A percentile compares a stretch with the other conserved stretches of the same genome.
Conservation (phyloP, 2,329 filamentous ascomycete genomes). For the Thielaviopsis ethacetica region DNA sequence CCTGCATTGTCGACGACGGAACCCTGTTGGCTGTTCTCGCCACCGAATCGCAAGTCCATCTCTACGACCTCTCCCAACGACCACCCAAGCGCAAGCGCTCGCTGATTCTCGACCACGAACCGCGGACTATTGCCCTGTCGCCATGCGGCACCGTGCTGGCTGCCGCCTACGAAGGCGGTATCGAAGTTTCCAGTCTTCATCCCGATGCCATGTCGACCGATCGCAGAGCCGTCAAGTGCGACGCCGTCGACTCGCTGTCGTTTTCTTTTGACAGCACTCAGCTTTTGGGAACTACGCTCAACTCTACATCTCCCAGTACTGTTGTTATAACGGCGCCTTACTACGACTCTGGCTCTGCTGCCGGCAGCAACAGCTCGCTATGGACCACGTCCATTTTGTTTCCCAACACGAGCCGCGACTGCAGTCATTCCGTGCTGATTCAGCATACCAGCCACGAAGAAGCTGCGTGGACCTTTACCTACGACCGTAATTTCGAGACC, state of each 20-base stretch:
- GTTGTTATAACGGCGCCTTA: constrained; percentile 68
- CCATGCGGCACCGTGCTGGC: constrained; percentile 70
- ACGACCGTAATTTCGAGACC: constrained; percentile 59
- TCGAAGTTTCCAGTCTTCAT: constrained; percentile 67
- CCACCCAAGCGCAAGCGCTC: constrained; percentile 58
- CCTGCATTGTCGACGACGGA: constrained; percentile 66
- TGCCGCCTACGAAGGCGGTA: constrained; percentile 73
- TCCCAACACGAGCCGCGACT: constrained; percentile 63
- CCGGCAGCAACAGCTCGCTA: constrained; percentile 52
- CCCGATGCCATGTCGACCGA: constrained; percentile 47
- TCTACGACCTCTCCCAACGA: constrained; percentile 54
- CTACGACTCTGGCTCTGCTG: constrained; percentile 53
- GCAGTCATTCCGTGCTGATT: constrained; percentile 59
- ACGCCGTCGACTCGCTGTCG: constrained; percentile 53
- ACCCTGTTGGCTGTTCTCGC: constrained; percentile 63
- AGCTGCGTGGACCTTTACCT: constrained; percentile 61
- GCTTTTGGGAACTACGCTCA: constrained; percentile 57
- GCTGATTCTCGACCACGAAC: constrained; percentile 61
- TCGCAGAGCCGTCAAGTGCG: constrained; percentile 61
- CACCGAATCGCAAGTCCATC: constrained; percentile 65
- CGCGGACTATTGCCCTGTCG: constrained; percentile 63
- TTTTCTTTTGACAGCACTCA: constrained; percentile 69
- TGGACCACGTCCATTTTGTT: constrained; percentile 82
- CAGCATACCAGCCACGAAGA: constrained; percentile 45
- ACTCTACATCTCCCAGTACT: constrained; percentile 48